These are phyloP conservation scores for Lactarius evosmus DNA, from an alignment of 768 basidiomycete species.

Conservation along the genomic window DNA sequence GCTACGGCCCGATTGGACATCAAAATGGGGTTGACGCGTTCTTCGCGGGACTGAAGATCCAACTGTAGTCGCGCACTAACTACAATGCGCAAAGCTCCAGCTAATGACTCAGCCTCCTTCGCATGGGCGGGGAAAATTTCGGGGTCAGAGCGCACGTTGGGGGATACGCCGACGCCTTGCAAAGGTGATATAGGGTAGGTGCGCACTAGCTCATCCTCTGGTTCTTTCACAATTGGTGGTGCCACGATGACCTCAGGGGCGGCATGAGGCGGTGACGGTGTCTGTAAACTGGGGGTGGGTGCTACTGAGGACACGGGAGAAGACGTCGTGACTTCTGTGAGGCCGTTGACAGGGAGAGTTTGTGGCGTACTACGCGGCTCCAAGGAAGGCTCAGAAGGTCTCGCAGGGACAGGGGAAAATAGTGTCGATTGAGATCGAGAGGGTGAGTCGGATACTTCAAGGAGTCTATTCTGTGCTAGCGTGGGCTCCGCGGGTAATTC, in stretches of 20 bases:
- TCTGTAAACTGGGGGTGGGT: slow-evolving; percentile 25
- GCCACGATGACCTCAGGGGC: slow-evolving; percentile 30
- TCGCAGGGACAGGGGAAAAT: slow-evolving; percentile 1
- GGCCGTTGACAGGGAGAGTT: slow-evolving; percentile 4
- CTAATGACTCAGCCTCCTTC: slow-evolving; percentile 36
- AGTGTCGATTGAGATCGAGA: slow-evolving; percentile 5
- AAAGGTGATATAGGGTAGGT: slow-evolving; percentile 15
- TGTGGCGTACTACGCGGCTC: slow-evolving; percentile 7
- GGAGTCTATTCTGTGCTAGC: background rate
- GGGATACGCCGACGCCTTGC: slow-evolving; percentile 12
- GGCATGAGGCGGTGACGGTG: slow-evolving; percentile 31
- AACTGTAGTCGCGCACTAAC: slow-evolving; percentile 57
- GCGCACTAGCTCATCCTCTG: slow-evolving; percentile 24
- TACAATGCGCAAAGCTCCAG: slow-evolving; percentile 61
- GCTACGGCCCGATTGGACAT: slow-evolving; percentile 53
- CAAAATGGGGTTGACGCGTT: slow-evolving; percentile 62
- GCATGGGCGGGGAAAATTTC: slow-evolving; percentile 13
- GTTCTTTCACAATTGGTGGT: slow-evolving; percentile 16
- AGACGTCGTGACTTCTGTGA: slow-evolving; percentile 13
- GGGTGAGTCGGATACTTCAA: slow-evolving; percentile 6
- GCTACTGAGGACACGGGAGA: slow-evolving; percentile 19
- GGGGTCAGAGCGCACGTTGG: slow-evolving; percentile 1
- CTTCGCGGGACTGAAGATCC: slow-evolving; percentile 59
- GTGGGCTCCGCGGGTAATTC: background rate
- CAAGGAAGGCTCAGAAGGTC: slow-evolving; percentile 3